Conservation (phyloP, 495 filamentous ascomycete species). For the Beverwykella pulmonaria region DNA sequence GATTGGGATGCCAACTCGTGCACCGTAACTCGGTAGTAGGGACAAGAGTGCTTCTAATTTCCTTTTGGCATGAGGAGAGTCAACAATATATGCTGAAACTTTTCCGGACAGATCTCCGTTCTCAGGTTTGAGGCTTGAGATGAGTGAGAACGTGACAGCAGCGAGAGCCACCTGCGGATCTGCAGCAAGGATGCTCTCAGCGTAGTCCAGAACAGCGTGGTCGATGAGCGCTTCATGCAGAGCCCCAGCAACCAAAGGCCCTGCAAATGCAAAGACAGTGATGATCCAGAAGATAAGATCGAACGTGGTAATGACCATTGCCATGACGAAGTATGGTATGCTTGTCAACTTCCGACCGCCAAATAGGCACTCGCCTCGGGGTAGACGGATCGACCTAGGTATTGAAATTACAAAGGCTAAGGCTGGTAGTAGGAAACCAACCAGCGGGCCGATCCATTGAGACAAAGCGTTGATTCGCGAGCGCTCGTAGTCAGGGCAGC, state of each 20-base stretch:
- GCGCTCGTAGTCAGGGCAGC: background rate
- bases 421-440: slow-evolving; percentile 11
- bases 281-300: slow-evolving; percentile 16
- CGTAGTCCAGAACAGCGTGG: slow-evolving; percentile 4
- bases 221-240: slow-evolving; percentile 11
- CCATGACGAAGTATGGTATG: background rate
- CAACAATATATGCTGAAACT: background rate
- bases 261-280: slow-evolving; percentile 13
- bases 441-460: slow-evolving; percentile 13
- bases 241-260: slow-evolving; percentile 9
- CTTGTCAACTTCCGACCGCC: background rate
- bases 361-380: slow-evolving; percentile 2
- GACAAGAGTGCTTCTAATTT: slow-evolving; percentile 1
- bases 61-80: background rate
- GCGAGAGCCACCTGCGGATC: background rate
- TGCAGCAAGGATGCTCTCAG: background rate
- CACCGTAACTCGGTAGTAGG: slow-evolving; percentile 8
- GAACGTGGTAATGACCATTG: slow-evolving; percentile 4
- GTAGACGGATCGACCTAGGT: background rate
- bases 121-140: background rate
- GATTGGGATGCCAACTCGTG: slow-evolving; percentile 8
- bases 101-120: background rate
- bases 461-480: background rate
- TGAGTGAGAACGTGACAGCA: background rate
- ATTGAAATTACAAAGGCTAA: slow-evolving; percentile 16